These are phyloP conservation scores for Malus sieversii DNA, from an alignment of 306 rosid species.

Conservation along the genomic window DNA sequence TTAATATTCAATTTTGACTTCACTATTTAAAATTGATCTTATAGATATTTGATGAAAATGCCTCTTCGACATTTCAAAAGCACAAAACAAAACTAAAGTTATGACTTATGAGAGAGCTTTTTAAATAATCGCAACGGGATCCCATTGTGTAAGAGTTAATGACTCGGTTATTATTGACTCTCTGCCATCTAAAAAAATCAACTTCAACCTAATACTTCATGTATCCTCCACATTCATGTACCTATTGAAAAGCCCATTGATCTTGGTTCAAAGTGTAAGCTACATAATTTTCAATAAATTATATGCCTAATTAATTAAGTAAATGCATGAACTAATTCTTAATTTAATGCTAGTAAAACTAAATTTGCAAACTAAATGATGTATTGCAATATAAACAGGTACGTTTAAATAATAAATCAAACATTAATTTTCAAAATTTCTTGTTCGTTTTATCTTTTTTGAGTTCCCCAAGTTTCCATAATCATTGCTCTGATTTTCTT, in stretches of 20 bases:
- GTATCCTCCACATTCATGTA: neutral
- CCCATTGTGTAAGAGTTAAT: too few relatives aligned
- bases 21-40: too few relatives aligned
- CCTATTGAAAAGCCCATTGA: neutral
- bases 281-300: neutral
- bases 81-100: neutral
- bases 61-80: neutral
- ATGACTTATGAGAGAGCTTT: neutral
- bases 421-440: too few relatives aligned
- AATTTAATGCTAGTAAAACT: neutral
- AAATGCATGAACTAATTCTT: slow-evolving; percentile 5
- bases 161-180: too few relatives aligned
- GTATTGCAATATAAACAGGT: too few relatives aligned
- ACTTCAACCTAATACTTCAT: neutral
- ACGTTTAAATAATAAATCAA: too few relatives aligned
- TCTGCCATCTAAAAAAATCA: too few relatives aligned
- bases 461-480: neutral
- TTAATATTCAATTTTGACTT: too few relatives aligned
- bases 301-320: neutral
- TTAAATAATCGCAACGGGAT: too few relatives aligned
- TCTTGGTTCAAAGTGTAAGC: neutral
- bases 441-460: too few relatives aligned
- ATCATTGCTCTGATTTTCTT: neutral
- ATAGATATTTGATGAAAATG: neutral
- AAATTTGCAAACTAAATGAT: too few relatives aligned